Evolutionary conservation across 2,329 filamentous ascomycete genomes (phyloP), one percentile per base, ranked within the genome.

Genomic region (Cercospora citrullina): DNA sequence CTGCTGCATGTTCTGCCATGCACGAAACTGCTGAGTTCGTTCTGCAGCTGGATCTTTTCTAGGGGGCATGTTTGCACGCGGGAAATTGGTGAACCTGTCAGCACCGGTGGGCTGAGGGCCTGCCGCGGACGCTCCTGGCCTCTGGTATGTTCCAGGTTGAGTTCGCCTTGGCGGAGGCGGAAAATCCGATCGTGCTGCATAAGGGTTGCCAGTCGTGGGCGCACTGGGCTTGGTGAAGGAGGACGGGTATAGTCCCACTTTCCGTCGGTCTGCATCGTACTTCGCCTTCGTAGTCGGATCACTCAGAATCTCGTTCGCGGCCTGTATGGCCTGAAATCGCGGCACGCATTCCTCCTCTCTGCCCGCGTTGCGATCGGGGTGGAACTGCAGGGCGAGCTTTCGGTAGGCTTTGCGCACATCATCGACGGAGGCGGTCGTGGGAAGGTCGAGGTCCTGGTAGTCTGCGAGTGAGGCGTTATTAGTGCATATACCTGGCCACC

Each of bases 351-450:
- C 92, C 66, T 87, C 81, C 80, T 96, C 93, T 75, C 87, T 88
- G 62, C 93, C 93, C 10, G 90, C 92, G 76, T 97, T 96, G 68
- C 93, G 90, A 78, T 97, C 93, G 7, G 93, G 93, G 76, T 97
- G 93, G 75, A 91, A 96, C 79, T 91, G 91, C 58, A 96, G 84
- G 59, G 93, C 93, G 76, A 96, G 86, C 79, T 93, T 93, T 73
- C 91, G 87, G 80, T 93, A 97, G 75, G 94, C 90, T 79, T 90
- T 95, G 82, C 92, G 94, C 77, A 96, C 89, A 48, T 95, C 92
- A 31, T 89, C 87, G 53, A 88, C 81, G 72, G 90, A 88, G 63
- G 91, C 91, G 74, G 85, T 86, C 10, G 86, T 82, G 1, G 87
- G 80, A 65, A 97, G 81, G 71, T 92, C 91, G 65, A 97, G 84